Conservation (phyloP, 352 stramenopile species). For the Phytophthora nicotianae region DNA sequence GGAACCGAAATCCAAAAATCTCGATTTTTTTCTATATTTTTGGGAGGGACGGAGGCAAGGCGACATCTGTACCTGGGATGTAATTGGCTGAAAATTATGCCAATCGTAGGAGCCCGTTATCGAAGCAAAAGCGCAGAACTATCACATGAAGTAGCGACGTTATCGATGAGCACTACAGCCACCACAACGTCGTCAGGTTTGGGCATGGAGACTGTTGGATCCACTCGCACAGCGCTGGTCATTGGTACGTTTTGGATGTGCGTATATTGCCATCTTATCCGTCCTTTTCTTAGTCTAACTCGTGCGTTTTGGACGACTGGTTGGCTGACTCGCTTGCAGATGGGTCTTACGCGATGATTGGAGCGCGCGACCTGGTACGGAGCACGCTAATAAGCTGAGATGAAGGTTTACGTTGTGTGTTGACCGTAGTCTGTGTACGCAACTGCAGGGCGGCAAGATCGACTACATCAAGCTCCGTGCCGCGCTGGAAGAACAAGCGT, state of each 20-base stretch:
- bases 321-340: slow-evolving; percentile 39
- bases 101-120: slow-evolving; percentile 5
- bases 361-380: slow-evolving; percentile 50
- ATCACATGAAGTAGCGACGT: neutral
- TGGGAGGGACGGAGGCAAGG: slow-evolving; percentile 22
- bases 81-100: slow-evolving; percentile 30
- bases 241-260: slow-evolving; percentile 45
- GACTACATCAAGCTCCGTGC: slow-evolving; percentile 75
- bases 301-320: neutral
- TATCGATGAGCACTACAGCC: slow-evolving; percentile 12
- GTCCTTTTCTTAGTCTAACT: slow-evolving; percentile 8
- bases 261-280: slow-evolving; percentile 2
- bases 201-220: slow-evolving; percentile 12
- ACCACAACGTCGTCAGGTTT: slow-evolving; percentile 24
- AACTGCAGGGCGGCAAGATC: slow-evolving; percentile 55
- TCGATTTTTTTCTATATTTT: slow-evolving; percentile 15
- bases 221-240: slow-evolving; percentile 57
- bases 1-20: slow-evolving; percentile 32
- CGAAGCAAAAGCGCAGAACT: neutral
- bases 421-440: slow-evolving; percentile 7
- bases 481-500: slow-evolving; percentile 55
- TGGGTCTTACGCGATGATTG: slow-evolving; percentile 73
- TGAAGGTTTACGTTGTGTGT: neutral
- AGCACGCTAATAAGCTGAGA: neutral
- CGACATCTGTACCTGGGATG: slow-evolving; percentile 7